A percentile compares a stretch with the other conserved stretches of the same genome.
Conservation (phyloP, 2,329 filamentous ascomycete genomes). For the Paecilomyces variotii region DNA sequence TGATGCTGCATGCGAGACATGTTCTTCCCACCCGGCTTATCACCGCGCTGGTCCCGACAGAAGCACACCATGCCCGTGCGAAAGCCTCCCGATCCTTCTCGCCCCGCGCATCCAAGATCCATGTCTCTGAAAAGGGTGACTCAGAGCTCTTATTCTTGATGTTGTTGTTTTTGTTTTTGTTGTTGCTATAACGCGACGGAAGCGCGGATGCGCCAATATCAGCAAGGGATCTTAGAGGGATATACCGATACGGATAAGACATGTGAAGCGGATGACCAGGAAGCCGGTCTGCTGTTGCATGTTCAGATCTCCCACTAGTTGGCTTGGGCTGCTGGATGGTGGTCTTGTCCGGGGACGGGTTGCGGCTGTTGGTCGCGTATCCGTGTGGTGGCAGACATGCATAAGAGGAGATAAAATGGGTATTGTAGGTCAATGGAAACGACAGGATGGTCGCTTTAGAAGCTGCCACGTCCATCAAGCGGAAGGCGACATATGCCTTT, state of each 20-base stretch:
- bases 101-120: slow-evolving; percentile 30
- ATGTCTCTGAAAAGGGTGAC: slow-evolving; percentile 11
- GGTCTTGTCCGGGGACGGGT: not conserved
- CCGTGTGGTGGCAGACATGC: slow-evolving; percentile 43
- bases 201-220: slow-evolving; percentile 10
- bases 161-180: too few species aligned
- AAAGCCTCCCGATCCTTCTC: slow-evolving; percentile 30
- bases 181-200: not conserved
- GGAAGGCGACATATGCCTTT: slow-evolving; percentile 20
- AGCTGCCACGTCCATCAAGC: slow-evolving; percentile 1
- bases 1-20: slow-evolving; percentile 34
- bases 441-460: slow-evolving; percentile 14
- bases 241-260: slow-evolving; percentile 24
- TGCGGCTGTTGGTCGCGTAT: slow-evolving; percentile 10
- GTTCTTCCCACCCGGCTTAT: slow-evolving; percentile 32
- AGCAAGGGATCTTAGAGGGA: slow-evolving; percentile 18
- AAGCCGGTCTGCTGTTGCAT: slow-evolving; percentile 15
- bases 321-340: not conserved
- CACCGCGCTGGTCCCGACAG: slow-evolving; percentile 33
- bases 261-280: slow-evolving; percentile 32
- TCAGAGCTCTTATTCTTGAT: not conserved
- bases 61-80: slow-evolving; percentile 38
- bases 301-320: not conserved
- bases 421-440: slow-evolving; percentile 41
- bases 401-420: slow-evolving; percentile 48